These are phyloP conservation scores for Monosporascus sp. DNA, from an alignment of 2,329 filamentous ascomycete genomes.

Conservation along the genomic window DNA sequence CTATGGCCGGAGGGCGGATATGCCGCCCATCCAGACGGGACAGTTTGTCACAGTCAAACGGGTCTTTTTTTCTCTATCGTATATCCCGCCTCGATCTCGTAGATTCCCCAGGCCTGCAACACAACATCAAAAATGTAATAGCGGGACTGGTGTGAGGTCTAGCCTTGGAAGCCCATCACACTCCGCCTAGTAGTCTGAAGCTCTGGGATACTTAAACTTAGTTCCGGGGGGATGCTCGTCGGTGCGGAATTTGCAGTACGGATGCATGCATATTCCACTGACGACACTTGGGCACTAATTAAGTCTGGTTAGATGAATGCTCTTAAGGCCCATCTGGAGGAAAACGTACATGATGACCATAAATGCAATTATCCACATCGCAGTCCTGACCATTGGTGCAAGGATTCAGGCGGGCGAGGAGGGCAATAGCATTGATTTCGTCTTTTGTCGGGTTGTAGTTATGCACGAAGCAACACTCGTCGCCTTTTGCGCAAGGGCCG, in stretches of 20 bases:
- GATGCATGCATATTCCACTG: constrained; percentile 46
- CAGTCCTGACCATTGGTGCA: constrained; percentile 55
- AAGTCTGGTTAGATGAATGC: not conserved
- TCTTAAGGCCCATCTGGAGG: not conserved
- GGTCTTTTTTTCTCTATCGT: too few species aligned
- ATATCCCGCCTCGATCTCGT: too few species aligned
- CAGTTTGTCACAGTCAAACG: too few species aligned
- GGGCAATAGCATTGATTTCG: constrained; percentile 51
- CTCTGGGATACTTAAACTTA: constrained; percentile 32
- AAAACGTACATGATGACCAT: constrained; percentile 53
- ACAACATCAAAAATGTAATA: too few species aligned
- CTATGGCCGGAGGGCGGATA: too few species aligned
- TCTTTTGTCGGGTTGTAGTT: constrained; percentile 46
- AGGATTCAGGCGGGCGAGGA: constrained; percentile 51
- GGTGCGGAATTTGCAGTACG: constrained; percentile 49
- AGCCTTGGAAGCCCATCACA: too few species aligned
- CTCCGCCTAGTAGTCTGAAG: not conserved
- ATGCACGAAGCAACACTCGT: constrained; percentile 53
- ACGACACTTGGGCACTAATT: constrained; percentile 52
- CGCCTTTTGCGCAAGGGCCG: constrained; percentile 49
- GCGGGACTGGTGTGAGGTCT: too few species aligned
- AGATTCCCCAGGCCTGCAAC: too few species aligned
- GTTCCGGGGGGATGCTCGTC: constrained; percentile 54
- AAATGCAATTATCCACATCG: constrained; percentile 52
- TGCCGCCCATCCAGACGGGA: too few species aligned